Evolutionary conservation across 179 eudicot genomes (phyloP), one percentile per base, ranked within the genome.

Genomic region (Amaranthus tricolor): DNA sequence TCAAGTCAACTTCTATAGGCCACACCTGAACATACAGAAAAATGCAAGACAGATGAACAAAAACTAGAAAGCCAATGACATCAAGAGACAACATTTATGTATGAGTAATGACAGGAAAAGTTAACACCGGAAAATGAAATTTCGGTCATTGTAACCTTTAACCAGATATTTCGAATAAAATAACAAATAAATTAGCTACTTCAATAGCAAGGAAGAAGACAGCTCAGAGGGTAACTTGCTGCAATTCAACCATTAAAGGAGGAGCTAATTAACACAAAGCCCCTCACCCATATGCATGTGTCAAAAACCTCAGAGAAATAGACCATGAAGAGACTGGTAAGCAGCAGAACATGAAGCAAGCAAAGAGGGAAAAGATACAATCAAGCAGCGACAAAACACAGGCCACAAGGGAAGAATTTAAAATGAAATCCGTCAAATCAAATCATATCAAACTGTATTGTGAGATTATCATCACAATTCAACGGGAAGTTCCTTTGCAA

Each of bases 1-100:
- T 92, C 72, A 90, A 74, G 85, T 95, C 93, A 5, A 92, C 70
- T 24, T 92, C 86, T 49, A 95, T 87, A 50, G 99, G 99, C 99
- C 99, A 95, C 64, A 94, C 95, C 98, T 94, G 79, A 72, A 68
- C 62, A 80, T 8, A 72, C 0, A 49, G 16, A 70, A 73, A 4
- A 19, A 11, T 77, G 16, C 44, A 66, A 3, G 21, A 45, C 47
- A 31, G 48, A 62, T 1, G 17, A 3, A 3, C 3, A 50, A 14
- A 66, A 24, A 11, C 40, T 49, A 2, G 16, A 17, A 48, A 17
- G 17, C 3, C 53, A 48, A 1, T 64, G 44, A 24, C 51, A 65
- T 47, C 45, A 61, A 10, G 6, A 21, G 52, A 2, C 9, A 15
- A 44, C 15, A 24, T 12, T 60, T 60, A 21, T 20, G 3, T 8